Percentiles rank a stretch among this genome's conserved stretches.
Conservation (phyloP, 106 monocot species). For the Dendrobium officinale region DNA sequence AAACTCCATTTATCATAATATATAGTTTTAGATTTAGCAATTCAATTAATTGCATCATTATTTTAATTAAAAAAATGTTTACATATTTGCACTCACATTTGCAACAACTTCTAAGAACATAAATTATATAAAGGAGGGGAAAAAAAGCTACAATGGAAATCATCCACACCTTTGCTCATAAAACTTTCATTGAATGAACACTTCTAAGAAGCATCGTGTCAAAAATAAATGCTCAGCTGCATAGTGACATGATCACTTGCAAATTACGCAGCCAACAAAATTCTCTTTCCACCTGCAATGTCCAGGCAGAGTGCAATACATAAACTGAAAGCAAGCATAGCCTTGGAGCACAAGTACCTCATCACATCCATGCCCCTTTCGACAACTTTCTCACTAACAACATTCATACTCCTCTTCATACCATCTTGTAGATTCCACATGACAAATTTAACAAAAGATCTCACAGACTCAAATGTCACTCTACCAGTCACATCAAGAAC, state of each 20-base stretch:
- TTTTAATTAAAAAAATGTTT: too few relatives aligned
- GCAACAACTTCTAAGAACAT: too few relatives aligned
- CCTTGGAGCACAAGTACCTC: constrained; percentile 41
- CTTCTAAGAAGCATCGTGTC: background rate
- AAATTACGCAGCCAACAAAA: constrained; percentile 28
- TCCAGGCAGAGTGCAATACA: constrained; percentile 76
- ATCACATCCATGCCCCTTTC: constrained; percentile 50
- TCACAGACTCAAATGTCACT: constrained; percentile 66
- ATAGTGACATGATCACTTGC: background rate
- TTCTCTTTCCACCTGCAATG: constrained; percentile 19
- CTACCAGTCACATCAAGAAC: constrained; percentile 74
- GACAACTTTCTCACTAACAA: constrained; percentile 33
- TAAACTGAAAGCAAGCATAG: constrained; percentile 41
- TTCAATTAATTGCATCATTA: too few relatives aligned
- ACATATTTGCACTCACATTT: too few relatives aligned
- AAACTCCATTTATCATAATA: too few relatives aligned
- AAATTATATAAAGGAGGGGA: too few relatives aligned
- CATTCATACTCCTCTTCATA: constrained; percentile 26
- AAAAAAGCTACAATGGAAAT: too few relatives aligned
- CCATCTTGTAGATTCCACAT: constrained; percentile 38
- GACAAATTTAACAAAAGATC: constrained; percentile 57
- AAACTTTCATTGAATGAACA: background rate
- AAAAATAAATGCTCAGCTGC: background rate
- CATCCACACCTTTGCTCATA: background rate
- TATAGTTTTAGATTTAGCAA: too few relatives aligned